phyloP scores from a whole-genome alignment of 805 yeast species.

The Cyberlindnera suaveolens region DNA sequence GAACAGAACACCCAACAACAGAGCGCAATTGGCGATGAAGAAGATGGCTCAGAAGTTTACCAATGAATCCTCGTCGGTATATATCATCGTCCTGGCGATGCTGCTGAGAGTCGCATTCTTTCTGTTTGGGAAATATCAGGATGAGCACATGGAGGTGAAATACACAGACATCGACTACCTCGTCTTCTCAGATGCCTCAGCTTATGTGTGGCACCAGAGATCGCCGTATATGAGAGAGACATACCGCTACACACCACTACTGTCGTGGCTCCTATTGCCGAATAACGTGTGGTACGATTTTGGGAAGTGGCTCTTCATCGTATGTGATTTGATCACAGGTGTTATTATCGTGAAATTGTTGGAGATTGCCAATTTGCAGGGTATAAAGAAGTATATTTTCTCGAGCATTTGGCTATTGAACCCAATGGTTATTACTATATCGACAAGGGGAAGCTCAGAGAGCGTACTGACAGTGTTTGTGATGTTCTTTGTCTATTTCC shows the following conservation, averaged over 20 bases:
- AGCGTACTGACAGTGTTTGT: conserved; percentile 78
- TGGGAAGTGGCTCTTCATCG: conserved; percentile 75
- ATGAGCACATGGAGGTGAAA: conserved; percentile 65
- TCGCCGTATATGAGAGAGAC: conserved; percentile 87
- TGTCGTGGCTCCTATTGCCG: conserved; percentile 80
- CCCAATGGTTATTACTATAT: conserved; percentile 91
- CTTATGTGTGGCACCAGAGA: conserved; percentile 43
- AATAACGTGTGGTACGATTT: conserved; percentile 51
- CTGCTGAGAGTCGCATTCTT: conserved; percentile 57
- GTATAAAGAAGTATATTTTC: conserved; percentile 33
- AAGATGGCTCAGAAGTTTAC: too few species aligned
- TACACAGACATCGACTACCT: conserved; percentile 93
- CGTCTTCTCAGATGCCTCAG: conserved; percentile 91
- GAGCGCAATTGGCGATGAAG: too few species aligned
- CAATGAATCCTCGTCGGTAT: neutral
- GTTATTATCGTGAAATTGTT: conserved; percentile 42
- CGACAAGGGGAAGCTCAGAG: conserved; percentile 91
- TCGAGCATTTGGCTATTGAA: conserved; percentile 79
- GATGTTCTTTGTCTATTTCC: conserved; percentile 46
- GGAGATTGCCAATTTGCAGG: conserved; percentile 17
- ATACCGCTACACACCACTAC: conserved; percentile 85
- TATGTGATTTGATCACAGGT: conserved; percentile 82
- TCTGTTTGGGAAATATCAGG: conserved; percentile 81
- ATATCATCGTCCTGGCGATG: conserved; percentile 17
- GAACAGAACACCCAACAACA: too few species aligned